These are phyloP conservation scores for Tetrapisispora phaffii DNA, from an alignment of 805 yeast species.

Conservation along the genomic window DNA sequence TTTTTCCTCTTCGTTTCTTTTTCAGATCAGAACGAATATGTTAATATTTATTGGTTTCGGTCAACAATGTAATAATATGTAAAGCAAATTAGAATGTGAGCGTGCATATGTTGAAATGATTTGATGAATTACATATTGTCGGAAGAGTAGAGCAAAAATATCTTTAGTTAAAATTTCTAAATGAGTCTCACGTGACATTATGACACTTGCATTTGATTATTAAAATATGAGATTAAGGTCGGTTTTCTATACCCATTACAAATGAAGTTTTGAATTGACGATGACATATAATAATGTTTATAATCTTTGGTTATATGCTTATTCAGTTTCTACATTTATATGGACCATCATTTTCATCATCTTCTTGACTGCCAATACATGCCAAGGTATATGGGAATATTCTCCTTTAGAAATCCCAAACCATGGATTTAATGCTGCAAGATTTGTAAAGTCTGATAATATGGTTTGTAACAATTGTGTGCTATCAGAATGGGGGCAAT, in stretches of 20 bases:
- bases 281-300: neutral
- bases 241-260: too few species aligned
- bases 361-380: conserved; percentile 57
- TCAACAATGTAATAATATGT: too few species aligned
- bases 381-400: conserved; percentile 56
- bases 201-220: too few species aligned
- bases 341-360: conserved; percentile 51
- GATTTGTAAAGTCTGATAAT: conserved; percentile 50
- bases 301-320: neutral
- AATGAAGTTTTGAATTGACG: too few species aligned
- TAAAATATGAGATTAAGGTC: too few species aligned
- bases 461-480: conserved; percentile 46
- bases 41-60: neutral
- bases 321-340: conserved; percentile 5
- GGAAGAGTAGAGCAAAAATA: too few species aligned
- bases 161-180: too few species aligned
- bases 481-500: conserved; percentile 62
- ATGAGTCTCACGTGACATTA: too few species aligned
- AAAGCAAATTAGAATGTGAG: too few species aligned
- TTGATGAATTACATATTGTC: too few species aligned
- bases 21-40: neutral
- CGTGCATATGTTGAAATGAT: too few species aligned
- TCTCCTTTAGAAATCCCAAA: conserved; percentile 29
- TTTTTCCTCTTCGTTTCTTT: neutral
- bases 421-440: conserved; percentile 36